These are phyloP conservation scores for Meyerozyma guilliermondii DNA, from an alignment of 1,139 yeast genomes.

Conservation along the genomic window DNA sequence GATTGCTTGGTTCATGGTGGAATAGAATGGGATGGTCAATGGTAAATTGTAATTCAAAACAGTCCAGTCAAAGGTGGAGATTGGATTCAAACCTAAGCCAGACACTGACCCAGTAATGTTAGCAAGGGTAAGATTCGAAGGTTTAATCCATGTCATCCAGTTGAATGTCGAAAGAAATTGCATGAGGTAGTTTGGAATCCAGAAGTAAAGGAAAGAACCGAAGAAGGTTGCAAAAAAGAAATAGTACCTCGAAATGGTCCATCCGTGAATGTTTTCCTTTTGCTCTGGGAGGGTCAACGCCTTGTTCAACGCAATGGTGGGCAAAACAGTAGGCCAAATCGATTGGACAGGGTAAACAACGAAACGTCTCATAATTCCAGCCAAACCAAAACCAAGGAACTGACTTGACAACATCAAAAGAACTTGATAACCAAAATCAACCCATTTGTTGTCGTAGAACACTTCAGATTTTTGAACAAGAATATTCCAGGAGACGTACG, in stretches of 20 bases:
- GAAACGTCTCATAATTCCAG: slow-evolving; percentile 55
- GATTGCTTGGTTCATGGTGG: slow-evolving; percentile 33
- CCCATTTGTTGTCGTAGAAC: slow-evolving; percentile 40
- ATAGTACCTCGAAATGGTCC: slow-evolving; percentile 43
- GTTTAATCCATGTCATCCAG: slow-evolving; percentile 64
- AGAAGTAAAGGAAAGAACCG: slow-evolving; percentile 43
- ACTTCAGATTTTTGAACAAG: slow-evolving; percentile 36
- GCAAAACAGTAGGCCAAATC: slow-evolving; percentile 54
- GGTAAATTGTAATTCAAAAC: slow-evolving; percentile 16
- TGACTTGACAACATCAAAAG: slow-evolving; percentile 49
- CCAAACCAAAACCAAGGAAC: slow-evolving; percentile 58
- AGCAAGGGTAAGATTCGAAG: slow-evolving; percentile 49
- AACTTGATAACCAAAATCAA: slow-evolving; percentile 39
- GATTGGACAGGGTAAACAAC: slow-evolving; percentile 51
- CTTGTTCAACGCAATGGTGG: slow-evolving; percentile 40
- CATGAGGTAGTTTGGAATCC: slow-evolving; percentile 54
- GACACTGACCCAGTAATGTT: slow-evolving; percentile 45
- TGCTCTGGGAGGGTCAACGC: slow-evolving; percentile 25
- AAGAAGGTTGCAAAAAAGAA: slow-evolving; percentile 38
- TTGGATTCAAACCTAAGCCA: slow-evolving; percentile 56
- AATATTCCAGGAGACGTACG: slow-evolving; percentile 41
- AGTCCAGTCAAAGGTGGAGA: slow-evolving; percentile 51
- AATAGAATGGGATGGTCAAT: slow-evolving; percentile 42
- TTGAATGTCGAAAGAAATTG: slow-evolving; percentile 48
- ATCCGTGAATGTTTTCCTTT: slow-evolving; percentile 43